These are phyloP conservation scores for Blastomyces parvus DNA, from an alignment of 2,329 filamentous ascomycete species.

Conservation along the genomic window DNA sequence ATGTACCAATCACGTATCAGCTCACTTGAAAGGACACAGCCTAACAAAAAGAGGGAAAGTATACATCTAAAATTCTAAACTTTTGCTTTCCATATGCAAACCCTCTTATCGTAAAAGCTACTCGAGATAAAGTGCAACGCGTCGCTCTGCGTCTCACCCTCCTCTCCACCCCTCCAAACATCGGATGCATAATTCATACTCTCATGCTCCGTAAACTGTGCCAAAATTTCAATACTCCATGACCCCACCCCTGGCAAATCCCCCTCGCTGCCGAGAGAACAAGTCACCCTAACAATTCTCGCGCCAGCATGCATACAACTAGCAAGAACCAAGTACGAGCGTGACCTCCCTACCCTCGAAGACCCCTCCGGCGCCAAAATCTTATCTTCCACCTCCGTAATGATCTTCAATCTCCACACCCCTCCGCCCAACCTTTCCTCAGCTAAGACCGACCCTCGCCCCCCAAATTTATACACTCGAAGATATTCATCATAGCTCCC, in stretches of 20 bases:
- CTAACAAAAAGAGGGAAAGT: neutral
- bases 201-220: conserved; percentile 70
- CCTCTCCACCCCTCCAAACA: conserved; percentile 25
- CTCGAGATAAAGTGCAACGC: conserved; percentile 36
- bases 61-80: conserved; percentile 11
- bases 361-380: neutral
- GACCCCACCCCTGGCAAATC: conserved; percentile 34
- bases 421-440: conserved; percentile 63
- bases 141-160: conserved; percentile 1
- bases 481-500: conserved; percentile 87
- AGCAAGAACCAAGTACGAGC: conserved; percentile 52
- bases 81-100: conserved; percentile 40
- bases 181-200: conserved; percentile 95
- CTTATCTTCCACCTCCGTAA: conserved; percentile 13
- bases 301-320: conserved; percentile 92
- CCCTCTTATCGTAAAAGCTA: conserved; percentile 45
- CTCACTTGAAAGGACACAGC: neutral
- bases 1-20: neutral
- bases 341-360: conserved; percentile 13
- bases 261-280: conserved; percentile 12
- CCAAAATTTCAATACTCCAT: conserved; percentile 57
- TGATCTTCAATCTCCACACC: conserved; percentile 73
- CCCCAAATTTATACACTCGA: conserved; percentile 46
- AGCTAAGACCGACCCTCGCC: conserved; percentile 41
- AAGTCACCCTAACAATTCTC: conserved; percentile 48